Percentiles rank a stretch among this genome's conserved stretches.
These are phyloP conservation scores for Fusarium liriodendri DNA, from an alignment of 2,329 filamentous ascomycete genomes.

Conservation along the genomic window DNA sequence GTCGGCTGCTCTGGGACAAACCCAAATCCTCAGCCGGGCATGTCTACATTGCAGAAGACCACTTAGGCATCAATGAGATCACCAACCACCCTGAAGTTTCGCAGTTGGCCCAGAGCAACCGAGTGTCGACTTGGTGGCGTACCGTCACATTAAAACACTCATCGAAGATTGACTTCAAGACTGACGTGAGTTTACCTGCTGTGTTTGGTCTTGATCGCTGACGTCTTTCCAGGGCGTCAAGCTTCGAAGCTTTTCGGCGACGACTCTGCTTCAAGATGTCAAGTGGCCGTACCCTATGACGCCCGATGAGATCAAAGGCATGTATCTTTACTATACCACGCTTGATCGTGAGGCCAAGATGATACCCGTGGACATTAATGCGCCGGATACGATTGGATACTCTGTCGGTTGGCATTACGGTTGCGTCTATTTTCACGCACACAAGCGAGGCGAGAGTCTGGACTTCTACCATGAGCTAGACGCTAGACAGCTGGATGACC, in stretches of 20 bases:
- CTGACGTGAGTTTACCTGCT: constrained; percentile 14
- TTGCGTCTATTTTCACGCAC: constrained; percentile 2
- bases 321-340: constrained; percentile 6
- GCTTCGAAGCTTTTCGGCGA: constrained; percentile 6
- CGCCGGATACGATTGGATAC: constrained; percentile 14
- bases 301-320: neutral
- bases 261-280: neutral
- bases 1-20: constrained; percentile 8
- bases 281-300: constrained; percentile 20
- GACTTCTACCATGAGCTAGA: constrained; percentile 18
- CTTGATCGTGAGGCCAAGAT: neutral
- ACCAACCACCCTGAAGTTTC: neutral
- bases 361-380: constrained; percentile 16
- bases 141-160: constrained; percentile 4
- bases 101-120: neutral
- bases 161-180: neutral
- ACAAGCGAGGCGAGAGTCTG: constrained; percentile 6
- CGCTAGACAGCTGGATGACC: neutral
- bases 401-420: constrained; percentile 21
- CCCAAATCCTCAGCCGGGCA: neutral
- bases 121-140: constrained; percentile 18
- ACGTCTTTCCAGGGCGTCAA: constrained; percentile 19
- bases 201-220: neutral
- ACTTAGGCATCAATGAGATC: constrained; percentile 26
- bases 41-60: constrained; percentile 24